Conservation (phyloP, 2,329 filamentous ascomycete species). For the Pseudogymnoascus sp. region DNA sequence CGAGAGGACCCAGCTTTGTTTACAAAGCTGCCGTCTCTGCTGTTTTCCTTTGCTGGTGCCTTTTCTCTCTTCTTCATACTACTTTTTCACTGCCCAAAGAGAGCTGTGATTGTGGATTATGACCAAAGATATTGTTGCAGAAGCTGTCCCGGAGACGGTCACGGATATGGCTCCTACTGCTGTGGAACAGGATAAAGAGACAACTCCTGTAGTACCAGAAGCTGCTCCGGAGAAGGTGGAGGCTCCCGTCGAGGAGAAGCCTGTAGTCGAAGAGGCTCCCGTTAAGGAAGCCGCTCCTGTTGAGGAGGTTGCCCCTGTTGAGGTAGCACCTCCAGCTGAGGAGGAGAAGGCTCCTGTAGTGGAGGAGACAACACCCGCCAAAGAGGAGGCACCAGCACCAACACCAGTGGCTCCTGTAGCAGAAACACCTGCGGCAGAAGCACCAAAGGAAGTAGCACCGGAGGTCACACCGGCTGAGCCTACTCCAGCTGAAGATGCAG, state of each 20-base stretch:
- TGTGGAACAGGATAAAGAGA: constrained; percentile 1
- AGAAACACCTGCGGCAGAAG: background rate
- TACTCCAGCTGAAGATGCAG: background rate
- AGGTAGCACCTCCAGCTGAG: background rate
- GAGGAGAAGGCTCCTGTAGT: background rate
- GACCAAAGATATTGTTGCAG: constrained; percentile 7
- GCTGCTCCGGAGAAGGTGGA: background rate
- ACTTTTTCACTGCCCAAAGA: constrained; percentile 1
- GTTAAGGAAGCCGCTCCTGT: background rate
- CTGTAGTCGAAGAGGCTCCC: background rate
- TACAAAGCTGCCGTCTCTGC: constrained; percentile 2
- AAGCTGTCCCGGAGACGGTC: constrained; percentile 1
- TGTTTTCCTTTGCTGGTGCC: background rate
- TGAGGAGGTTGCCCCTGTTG: constrained; percentile 2
- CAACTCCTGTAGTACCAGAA: background rate
- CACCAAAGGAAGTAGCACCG: constrained; percentile 2
- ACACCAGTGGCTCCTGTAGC: background rate
- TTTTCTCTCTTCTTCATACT: constrained; percentile 2
- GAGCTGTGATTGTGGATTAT: constrained; percentile 10
- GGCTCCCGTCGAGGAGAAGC: background rate
- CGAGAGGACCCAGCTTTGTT: constrained; percentile 6
- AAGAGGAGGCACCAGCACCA: constrained; percentile 3
- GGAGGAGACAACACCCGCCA: background rate
- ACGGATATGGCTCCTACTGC: constrained; percentile 4
- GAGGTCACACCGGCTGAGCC: constrained; percentile 5